Conservation (phyloP, 1,284 basidiomycete genomes). For the Naganishia sp. region DNA sequence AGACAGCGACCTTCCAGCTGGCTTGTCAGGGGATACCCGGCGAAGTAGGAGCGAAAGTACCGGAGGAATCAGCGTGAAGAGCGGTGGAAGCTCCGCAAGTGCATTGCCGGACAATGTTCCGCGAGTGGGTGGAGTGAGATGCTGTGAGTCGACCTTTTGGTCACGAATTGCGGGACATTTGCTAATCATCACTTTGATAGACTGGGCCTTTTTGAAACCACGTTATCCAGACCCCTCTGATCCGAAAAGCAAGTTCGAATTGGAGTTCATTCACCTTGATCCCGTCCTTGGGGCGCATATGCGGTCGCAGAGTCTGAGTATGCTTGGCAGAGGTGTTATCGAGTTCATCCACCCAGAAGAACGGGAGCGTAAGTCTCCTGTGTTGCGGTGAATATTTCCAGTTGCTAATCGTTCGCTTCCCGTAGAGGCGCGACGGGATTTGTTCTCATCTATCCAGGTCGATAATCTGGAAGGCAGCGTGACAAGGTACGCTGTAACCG, state of each 20-base stretch:
- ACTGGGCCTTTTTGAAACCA: slow-evolving; percentile 31
- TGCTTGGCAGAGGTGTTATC: slow-evolving; percentile 76
- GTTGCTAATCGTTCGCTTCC: neutral
- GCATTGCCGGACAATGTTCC: slow-evolving; percentile 21
- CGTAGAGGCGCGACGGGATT: slow-evolving; percentile 66
- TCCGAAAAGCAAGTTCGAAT: slow-evolving; percentile 54
- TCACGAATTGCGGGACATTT: neutral
- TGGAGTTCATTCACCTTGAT: slow-evolving; percentile 85
- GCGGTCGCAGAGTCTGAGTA: slow-evolving; percentile 64
- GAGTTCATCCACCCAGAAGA: slow-evolving; percentile 90
- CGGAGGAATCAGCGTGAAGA: slow-evolving; percentile 8
- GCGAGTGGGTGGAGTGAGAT: slow-evolving; percentile 28
- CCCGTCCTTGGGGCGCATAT: slow-evolving; percentile 79
- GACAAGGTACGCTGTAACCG: slow-evolving; percentile 65
- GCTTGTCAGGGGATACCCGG: neutral
- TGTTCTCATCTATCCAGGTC: slow-evolving; percentile 73
- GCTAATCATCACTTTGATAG: neutral
- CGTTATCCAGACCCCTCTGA: slow-evolving; percentile 25
- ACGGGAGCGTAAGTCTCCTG: slow-evolving; percentile 59
- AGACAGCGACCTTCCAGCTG: neutral
- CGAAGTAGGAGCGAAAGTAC: slow-evolving; percentile 15
- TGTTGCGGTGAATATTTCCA: neutral
- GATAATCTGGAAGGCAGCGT: slow-evolving; percentile 87
- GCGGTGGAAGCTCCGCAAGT: slow-evolving; percentile 20
- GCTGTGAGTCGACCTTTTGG: slow-evolving; percentile 3